These are phyloP conservation scores for Ophiostoma sp. DNA, from an alignment of 2,329 filamentous ascomycete species.

Conservation along the genomic window DNA sequence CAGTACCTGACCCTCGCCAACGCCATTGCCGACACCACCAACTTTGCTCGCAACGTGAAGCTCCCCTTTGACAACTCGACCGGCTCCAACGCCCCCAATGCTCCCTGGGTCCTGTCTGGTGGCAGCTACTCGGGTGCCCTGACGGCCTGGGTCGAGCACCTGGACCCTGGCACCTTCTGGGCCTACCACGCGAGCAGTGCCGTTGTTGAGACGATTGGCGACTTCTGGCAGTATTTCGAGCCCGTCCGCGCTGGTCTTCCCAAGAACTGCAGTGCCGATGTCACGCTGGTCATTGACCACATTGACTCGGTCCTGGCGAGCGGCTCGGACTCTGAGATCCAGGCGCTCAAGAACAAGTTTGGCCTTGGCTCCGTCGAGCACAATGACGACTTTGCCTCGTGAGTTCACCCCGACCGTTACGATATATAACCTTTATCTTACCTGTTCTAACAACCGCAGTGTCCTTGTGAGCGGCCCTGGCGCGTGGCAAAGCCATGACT, in stretches of 20 bases:
- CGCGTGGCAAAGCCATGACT: slow-evolving; percentile 57
- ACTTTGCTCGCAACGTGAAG: slow-evolving; percentile 46
- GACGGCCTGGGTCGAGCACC: slow-evolving; percentile 52
- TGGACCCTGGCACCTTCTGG: slow-evolving; percentile 59
- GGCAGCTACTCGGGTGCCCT: slow-evolving; percentile 59
- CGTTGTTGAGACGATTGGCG: slow-evolving; percentile 52
- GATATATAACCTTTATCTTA: not conserved
- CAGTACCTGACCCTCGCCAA: slow-evolving; percentile 45
- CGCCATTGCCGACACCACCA: slow-evolving; percentile 43
- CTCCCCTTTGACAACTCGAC: slow-evolving; percentile 50
- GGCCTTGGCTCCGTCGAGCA: slow-evolving; percentile 46
- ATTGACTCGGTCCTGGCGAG: slow-evolving; percentile 49
- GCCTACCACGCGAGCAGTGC: slow-evolving; percentile 59
- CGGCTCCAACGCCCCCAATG: slow-evolving; percentile 43
- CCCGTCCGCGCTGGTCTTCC: slow-evolving; percentile 56
- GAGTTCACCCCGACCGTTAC: slow-evolving; percentile 22
- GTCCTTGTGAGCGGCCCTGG: slow-evolving; percentile 58
- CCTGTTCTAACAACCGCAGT: slow-evolving; percentile 31
- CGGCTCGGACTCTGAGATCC: slow-evolving; percentile 43
- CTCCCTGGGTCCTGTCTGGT: slow-evolving; percentile 57
- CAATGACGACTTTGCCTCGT: slow-evolving; percentile 47
- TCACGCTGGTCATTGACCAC: slow-evolving; percentile 52
- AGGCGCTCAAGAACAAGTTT: slow-evolving; percentile 52
- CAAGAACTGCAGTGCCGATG: slow-evolving; percentile 56
- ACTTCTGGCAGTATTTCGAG: slow-evolving; percentile 58